Conservation (phyloP, 1,139 yeast species). For the Hanseniaspora uvarum region DNA sequence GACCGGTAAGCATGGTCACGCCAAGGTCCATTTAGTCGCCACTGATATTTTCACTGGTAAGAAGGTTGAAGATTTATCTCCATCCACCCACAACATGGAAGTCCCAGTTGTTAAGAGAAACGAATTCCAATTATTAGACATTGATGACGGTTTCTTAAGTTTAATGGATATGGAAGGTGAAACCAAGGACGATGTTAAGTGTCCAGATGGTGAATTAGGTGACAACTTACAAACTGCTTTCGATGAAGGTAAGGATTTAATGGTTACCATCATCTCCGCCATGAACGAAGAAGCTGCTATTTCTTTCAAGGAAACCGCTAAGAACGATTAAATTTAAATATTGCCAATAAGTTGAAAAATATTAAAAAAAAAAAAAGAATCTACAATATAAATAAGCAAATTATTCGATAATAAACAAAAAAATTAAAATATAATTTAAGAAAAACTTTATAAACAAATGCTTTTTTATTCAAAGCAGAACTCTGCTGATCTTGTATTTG, state of each 20-base stretch:
- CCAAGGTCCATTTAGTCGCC: constrained; percentile 99
- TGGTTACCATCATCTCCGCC: constrained; percentile 91
- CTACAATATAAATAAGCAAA: too few relatives aligned
- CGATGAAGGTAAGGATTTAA: constrained; percentile 95
- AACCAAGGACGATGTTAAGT: constrained; percentile 97
- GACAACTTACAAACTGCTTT: constrained; percentile 81
- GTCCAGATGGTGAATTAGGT: constrained; percentile 97
- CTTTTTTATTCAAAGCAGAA: too few relatives aligned
- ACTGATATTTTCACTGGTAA: constrained; percentile 97
- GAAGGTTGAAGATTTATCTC: constrained; percentile 99
- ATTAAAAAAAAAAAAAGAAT: too few relatives aligned
- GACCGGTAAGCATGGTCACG: constrained; percentile 99
- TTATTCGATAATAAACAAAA: too few relatives aligned
- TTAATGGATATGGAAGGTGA: constrained; percentile 96
- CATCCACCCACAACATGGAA: constrained; percentile 99
- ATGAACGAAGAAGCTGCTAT: constrained; percentile 99
- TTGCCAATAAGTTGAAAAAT: neutral
- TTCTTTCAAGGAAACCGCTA: constrained; percentile 97
- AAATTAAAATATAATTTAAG: too few relatives aligned
- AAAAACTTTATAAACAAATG: too few relatives aligned
- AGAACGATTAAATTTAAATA: constrained; percentile 34
- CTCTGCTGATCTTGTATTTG: too few relatives aligned
- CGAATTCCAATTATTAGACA: constrained; percentile 94
- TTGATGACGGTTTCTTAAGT: constrained; percentile 95
- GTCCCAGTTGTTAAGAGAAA: constrained; percentile 94